Evolutionary conservation across 192 early-diverging fungal genomes (phyloP).

Genomic region (Paraglomus brasilianum): DNA sequence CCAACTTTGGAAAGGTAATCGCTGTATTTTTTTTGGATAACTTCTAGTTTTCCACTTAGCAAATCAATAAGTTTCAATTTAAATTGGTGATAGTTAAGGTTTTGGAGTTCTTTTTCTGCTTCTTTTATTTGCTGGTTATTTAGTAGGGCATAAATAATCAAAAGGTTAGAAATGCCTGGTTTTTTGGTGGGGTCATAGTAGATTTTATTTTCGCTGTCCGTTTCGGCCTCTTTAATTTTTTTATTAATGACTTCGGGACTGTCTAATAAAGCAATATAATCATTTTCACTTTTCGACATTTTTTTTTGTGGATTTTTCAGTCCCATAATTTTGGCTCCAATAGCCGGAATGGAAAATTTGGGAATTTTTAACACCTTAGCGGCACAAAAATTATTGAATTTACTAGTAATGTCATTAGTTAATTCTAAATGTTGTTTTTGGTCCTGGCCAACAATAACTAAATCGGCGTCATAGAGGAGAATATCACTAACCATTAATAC

Average conservation of each 20-base stretch:
- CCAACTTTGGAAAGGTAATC: not conserved
- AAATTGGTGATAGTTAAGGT: conserved; percentile 8
- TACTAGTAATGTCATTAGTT: conserved; percentile 65
- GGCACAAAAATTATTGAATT: conserved; percentile 65
- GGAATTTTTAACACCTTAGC: conserved; percentile 15
- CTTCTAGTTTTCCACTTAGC: not conserved
- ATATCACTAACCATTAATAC: conserved; percentile 90
- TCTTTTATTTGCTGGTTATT: conserved; percentile 11
- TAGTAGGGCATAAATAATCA: conserved; percentile 65
- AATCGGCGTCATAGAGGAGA: conserved; percentile 59
- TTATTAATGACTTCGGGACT: conserved; percentile 55
- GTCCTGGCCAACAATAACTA: conserved; percentile 75
- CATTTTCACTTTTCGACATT: conserved; percentile 86
- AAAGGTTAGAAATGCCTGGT: conserved; percentile 81
- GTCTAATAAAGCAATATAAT: conserved; percentile 77
- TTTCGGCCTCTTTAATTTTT: conserved; percentile 71
- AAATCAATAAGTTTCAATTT: conserved; percentile 7
- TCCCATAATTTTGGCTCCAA: conserved; percentile 63
- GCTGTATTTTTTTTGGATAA: conserved; percentile 12
- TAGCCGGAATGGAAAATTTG: conserved; percentile 1
- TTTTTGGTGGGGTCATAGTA: conserved; percentile 66
- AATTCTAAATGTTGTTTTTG: conserved; percentile 91
- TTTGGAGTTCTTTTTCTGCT: conserved; percentile 5
- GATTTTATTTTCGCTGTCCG: conserved; percentile 64
- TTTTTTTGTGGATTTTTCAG: conserved; percentile 70